phyloP scores from a whole-genome alignment of 768 basidiomycete genomes.

The Omphalotus guepiniiformis region DNA sequence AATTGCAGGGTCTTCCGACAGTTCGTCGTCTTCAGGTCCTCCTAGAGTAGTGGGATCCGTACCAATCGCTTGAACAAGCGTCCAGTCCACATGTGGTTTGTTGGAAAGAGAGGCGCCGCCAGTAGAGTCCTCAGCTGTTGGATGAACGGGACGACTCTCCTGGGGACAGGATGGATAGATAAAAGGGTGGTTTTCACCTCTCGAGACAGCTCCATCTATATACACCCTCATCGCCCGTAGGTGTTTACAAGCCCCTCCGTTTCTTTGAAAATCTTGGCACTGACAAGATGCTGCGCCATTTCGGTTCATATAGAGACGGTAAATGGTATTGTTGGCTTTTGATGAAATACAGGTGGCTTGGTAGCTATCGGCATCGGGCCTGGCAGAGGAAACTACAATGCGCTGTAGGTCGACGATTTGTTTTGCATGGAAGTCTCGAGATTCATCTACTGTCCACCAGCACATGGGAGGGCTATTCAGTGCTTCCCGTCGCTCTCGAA shows the following conservation, averaged over 20 bases:
- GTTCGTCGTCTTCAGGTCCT: background rate
- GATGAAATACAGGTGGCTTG: background rate
- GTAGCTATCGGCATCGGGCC: too few relatives aligned
- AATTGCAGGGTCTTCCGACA: too few relatives aligned
- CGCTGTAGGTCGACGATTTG: background rate
- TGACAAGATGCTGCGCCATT: background rate
- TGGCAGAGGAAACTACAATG: background rate
- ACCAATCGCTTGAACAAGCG: background rate
- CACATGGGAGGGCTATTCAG: background rate
- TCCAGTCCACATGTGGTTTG: background rate
- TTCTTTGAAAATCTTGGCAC: background rate
- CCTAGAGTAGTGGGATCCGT: background rate
- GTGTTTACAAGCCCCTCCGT: slow-evolving; percentile 1
- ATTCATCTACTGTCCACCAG: background rate
- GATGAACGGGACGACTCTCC: background rate
- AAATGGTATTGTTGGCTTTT: background rate
- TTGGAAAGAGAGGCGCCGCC: background rate
- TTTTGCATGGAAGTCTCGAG: background rate
- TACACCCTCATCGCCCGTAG: background rate
- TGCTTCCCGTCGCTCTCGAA: background rate
- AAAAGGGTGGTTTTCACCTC: background rate
- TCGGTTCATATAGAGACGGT: background rate
- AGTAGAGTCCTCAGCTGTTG: background rate
- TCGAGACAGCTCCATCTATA: background rate
- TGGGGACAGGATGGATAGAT: background rate